phyloP scores from a whole-genome alignment of 495 filamentous ascomycete genomes.

The Trichoderma asperelloides region DNA sequence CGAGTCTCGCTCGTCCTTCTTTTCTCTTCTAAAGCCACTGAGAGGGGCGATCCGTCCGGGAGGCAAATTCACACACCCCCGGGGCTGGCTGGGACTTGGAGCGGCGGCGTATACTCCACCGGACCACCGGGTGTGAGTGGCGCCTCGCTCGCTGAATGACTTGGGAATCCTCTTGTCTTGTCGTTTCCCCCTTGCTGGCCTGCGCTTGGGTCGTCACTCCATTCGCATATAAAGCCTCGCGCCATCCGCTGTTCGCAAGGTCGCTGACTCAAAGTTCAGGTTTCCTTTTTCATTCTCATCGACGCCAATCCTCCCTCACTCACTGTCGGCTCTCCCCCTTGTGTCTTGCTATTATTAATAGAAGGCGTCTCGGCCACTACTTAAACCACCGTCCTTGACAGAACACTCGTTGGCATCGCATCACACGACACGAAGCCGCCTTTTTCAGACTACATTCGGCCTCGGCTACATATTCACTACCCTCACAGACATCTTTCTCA shows the following conservation, averaged over 20 bases:
- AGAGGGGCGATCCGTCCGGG: background rate
- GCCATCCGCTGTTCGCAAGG: background rate
- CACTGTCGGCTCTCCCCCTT: conserved; percentile 1
- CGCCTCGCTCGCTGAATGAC: background rate
- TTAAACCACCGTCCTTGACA: background rate
- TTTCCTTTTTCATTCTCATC: background rate
- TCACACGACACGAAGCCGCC: conserved; percentile 8
- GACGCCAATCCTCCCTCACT: conserved; percentile 14
- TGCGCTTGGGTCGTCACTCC: background rate
- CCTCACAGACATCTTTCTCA: conserved; percentile 15
- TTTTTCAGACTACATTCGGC: conserved; percentile 5
- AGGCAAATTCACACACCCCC: conserved; percentile 1
- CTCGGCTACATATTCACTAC: background rate
- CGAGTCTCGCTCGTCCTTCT: background rate
- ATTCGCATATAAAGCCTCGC: conserved; percentile 1
- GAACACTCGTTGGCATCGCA: conserved; percentile 2
- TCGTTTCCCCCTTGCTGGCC: background rate
- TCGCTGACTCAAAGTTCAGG: conserved; percentile 1
- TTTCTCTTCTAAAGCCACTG: background rate
- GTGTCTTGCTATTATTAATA: conserved; percentile 11
- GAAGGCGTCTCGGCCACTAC: background rate
- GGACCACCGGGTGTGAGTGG: background rate
- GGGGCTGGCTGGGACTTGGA: background rate
- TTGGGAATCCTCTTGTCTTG: background rate
- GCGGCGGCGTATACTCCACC: background rate